A percentile compares a stretch with the other conserved stretches of the same genome.
Conservation (phyloP, 768 basidiomycete genomes). For the Multifurca ochricompacta region DNA sequence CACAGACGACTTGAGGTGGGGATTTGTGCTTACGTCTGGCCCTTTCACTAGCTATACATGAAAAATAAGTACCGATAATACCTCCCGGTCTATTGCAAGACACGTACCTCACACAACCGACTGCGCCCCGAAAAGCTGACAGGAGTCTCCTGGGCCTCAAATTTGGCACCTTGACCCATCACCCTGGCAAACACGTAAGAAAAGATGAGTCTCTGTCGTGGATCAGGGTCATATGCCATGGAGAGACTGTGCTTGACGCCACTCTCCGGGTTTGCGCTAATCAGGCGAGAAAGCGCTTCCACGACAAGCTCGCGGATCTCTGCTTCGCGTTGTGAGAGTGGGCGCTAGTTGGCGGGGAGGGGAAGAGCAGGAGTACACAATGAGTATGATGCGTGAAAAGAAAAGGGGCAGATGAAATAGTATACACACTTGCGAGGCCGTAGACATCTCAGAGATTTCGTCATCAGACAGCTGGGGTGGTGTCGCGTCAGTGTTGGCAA, state of each 20-base stretch:
- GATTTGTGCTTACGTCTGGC: constrained; percentile 47
- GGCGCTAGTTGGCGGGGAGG: too few relatives aligned
- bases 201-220: constrained; percentile 67
- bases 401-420: neutral
- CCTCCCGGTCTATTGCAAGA: neutral
- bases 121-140: constrained; percentile 24
- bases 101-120: constrained; percentile 29
- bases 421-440: neutral
- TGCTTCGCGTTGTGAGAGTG: constrained; percentile 22
- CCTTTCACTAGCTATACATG: constrained; percentile 56
- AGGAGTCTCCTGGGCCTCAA: constrained; percentile 47
- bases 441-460: neutral
- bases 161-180: constrained; percentile 71
- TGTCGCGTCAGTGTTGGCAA: neutral
- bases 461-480: constrained; percentile 3
- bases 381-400: neutral
- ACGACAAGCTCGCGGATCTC: constrained; percentile 73
- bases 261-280: constrained; percentile 77
- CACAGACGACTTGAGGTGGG: neutral
- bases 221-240: constrained; percentile 67
- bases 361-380: neutral
- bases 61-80: neutral
- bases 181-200: constrained; percentile 79
- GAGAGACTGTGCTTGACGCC: constrained; percentile 84
- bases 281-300: constrained; percentile 70